Evolutionary conservation across 768 basidiomycete species (phyloP).

Genomic region (Exsudoporus frostii): DNA sequence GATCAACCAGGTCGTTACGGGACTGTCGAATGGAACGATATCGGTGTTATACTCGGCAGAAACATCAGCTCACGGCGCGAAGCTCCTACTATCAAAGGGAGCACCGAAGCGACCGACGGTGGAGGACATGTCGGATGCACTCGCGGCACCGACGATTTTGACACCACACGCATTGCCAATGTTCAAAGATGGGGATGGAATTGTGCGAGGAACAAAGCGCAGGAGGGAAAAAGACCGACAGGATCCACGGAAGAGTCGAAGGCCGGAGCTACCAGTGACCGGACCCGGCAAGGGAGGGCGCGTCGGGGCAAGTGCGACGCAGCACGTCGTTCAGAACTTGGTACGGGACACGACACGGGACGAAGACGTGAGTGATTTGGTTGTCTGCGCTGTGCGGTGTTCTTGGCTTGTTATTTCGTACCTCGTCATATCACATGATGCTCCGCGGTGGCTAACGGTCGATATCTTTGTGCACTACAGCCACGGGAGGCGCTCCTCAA

Average conservation of each 20-base stretch:
- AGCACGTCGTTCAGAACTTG: constrained; percentile 93
- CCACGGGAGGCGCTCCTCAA: constrained; percentile 95
- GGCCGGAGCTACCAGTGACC: constrained; percentile 89
- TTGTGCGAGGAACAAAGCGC: constrained; percentile 74
- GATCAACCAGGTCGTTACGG: constrained; percentile 94
- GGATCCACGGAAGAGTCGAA: constrained; percentile 88
- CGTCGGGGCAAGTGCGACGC: constrained; percentile 95
- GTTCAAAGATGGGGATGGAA: constrained; percentile 77
- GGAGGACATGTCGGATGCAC: constrained; percentile 86
- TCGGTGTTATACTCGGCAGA: constrained; percentile 90
- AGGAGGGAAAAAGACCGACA: constrained; percentile 85
- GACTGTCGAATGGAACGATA: constrained; percentile 84
- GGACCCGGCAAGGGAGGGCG: constrained; percentile 93
- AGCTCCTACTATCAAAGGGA: constrained; percentile 84
- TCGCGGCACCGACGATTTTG: constrained; percentile 82
- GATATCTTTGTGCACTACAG: constrained; percentile 47
- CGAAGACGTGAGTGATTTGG: constrained; percentile 79
- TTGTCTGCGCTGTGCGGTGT: constrained; percentile 5
- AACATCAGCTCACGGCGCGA: constrained; percentile 89
- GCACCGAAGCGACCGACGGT: constrained; percentile 76
- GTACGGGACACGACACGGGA: constrained; percentile 88
- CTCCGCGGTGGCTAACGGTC: constrained; percentile 22
- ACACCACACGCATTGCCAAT: constrained; percentile 91
- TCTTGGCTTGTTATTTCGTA: constrained; percentile 3
- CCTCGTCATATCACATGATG: constrained; percentile 16